These are phyloP conservation scores for Quercus suber DNA, from an alignment of 306 rosid species.

Conservation along the genomic window DNA sequence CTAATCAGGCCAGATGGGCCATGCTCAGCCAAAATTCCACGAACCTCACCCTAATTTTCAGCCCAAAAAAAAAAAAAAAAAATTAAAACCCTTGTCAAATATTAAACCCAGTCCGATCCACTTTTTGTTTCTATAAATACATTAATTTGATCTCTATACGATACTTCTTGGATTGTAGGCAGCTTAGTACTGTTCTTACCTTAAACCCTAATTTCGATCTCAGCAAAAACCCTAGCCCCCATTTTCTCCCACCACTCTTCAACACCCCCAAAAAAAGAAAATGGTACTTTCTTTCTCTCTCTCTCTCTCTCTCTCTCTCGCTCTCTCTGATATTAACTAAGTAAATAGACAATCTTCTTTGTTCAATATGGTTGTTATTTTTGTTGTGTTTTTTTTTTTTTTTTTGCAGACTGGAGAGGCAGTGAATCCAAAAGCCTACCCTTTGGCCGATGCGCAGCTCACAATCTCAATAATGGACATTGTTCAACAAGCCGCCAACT, in stretches of 20 bases:
- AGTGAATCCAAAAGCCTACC: constrained; percentile 87
- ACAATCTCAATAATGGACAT: constrained; percentile 75
- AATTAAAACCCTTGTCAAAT: too few species aligned
- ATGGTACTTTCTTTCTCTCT: constrained; percentile 42
- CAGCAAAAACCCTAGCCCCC: constrained; percentile 29
- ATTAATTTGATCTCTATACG: background rate
- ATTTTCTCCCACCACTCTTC: constrained; percentile 13
- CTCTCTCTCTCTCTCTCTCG: background rate
- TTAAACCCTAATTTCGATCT: constrained; percentile 36
- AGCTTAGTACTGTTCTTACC: background rate
- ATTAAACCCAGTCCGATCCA: too few species aligned
- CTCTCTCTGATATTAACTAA: background rate
- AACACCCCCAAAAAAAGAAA: background rate
- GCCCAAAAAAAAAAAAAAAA: background rate
- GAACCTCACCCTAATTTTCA: background rate
- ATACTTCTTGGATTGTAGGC: background rate
- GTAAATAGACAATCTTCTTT: background rate
- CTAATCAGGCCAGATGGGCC: too few species aligned
- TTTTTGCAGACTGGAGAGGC: constrained; percentile 66
- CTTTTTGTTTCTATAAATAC: too few species aligned
- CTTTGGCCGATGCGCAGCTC: constrained; percentile 80
- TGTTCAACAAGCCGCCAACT: constrained; percentile 87
- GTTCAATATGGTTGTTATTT: background rate
- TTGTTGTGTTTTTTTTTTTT: background rate
- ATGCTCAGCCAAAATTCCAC: too few species aligned